Conservation (phyloP, 371 early-diverging fungal species). For the Mucor sp. region DNA sequence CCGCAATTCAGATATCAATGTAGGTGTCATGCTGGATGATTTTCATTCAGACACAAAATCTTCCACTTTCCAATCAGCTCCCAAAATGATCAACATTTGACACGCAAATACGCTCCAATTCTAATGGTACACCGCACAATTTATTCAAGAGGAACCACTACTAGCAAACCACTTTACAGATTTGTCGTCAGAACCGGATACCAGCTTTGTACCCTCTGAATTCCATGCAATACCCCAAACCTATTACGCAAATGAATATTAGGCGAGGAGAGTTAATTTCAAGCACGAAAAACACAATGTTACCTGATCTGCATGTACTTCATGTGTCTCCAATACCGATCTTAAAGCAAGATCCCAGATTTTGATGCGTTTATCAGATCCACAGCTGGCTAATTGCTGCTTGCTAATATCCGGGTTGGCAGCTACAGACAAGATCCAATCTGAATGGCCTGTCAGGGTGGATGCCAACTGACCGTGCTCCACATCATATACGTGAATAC, state of each 20-base stretch:
- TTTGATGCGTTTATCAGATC: constrained; percentile 78
- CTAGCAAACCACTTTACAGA: constrained; percentile 56
- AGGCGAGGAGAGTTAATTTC: constrained; percentile 6
- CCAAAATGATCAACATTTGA: not conserved
- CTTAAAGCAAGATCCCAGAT: constrained; percentile 78
- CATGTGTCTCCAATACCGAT: constrained; percentile 80
- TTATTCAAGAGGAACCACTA: constrained; percentile 43
- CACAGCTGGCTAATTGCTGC: constrained; percentile 72
- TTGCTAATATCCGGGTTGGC: constrained; percentile 69
- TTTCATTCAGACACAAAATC: too few relatives aligned
- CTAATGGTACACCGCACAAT: not conserved
- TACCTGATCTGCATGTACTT: constrained; percentile 77
- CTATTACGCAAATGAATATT: constrained; percentile 25
- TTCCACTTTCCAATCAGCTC: too few relatives aligned
- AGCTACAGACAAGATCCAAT: constrained; percentile 76
- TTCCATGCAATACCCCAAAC: constrained; percentile 83
- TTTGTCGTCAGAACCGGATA: constrained; percentile 75
- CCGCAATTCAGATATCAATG: not conserved
- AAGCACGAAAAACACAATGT: not conserved
- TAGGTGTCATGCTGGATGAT: too few relatives aligned
- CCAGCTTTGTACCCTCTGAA: constrained; percentile 74
- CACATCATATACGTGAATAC: constrained; percentile 83
- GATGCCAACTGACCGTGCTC: constrained; percentile 77
- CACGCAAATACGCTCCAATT: not conserved
- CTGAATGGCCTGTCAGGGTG: constrained; percentile 73